Percentiles rank a stretch among this genome's conserved stretches.
Evolutionary conservation across 2,329 filamentous ascomycete species (phyloP).

Genomic region (Beauveria caledonica): DNA sequence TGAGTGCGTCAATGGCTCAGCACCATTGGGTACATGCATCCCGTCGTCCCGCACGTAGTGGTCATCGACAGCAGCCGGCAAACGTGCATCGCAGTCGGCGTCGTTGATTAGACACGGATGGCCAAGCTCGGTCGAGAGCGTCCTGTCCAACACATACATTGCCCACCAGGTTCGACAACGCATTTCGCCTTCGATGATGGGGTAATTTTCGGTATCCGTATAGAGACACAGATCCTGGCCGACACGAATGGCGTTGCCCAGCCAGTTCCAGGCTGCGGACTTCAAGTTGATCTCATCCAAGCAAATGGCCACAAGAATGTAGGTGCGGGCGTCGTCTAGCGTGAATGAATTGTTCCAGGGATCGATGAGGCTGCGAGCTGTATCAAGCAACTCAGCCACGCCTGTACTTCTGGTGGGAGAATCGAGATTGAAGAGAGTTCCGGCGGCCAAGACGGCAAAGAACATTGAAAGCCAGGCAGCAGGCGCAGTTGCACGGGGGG

Average conservation of each 20-base stretch:
- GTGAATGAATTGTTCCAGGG: conserved; percentile 73
- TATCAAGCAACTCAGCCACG: conserved; percentile 60
- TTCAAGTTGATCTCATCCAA: conserved; percentile 80
- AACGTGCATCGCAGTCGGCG: conserved; percentile 73
- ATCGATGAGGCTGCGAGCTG: conserved; percentile 61
- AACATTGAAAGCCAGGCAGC: conserved; percentile 71
- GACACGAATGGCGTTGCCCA: conserved; percentile 69
- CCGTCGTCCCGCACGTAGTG: conserved; percentile 59
- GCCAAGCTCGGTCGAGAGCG: conserved; percentile 71
- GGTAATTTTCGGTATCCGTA: conserved; percentile 63
- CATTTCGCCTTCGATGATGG: conserved; percentile 75
- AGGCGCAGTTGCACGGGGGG: conserved; percentile 49
- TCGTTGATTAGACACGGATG: conserved; percentile 79
- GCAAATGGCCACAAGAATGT: conserved; percentile 68
- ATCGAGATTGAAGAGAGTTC: conserved; percentile 61
- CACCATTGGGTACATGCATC: conserved; percentile 42
- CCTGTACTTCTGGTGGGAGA: conserved; percentile 41
- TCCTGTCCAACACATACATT: conserved; percentile 80
- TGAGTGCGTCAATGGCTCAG: conserved; percentile 55
- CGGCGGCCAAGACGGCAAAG: conserved; percentile 76
- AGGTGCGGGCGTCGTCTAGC: conserved; percentile 65
- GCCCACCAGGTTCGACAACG: conserved; percentile 88
- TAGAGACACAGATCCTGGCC: conserved; percentile 81
- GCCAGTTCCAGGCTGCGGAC: conserved; percentile 78
- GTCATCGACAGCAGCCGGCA: conserved; percentile 76